Conservation (phyloP, 75 land plant genomes). For the Ceratopteris richardii region DNA sequence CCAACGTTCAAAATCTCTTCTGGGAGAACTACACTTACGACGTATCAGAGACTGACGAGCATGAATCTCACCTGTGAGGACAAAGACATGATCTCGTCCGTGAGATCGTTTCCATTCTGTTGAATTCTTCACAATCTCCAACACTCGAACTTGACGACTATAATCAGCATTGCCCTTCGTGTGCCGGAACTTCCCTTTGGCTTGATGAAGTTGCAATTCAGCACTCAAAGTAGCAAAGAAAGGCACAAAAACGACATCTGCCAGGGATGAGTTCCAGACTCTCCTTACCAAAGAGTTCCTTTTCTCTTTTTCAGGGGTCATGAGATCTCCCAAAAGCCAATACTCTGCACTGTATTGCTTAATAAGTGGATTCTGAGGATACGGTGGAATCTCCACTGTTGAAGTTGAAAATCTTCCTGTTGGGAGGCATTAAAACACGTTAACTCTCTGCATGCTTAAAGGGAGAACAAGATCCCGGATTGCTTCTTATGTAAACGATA, state of each 20-base stretch:
- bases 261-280: slow-evolving; percentile 30
- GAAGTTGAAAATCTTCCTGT: slow-evolving; percentile 13
- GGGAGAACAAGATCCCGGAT: no score
- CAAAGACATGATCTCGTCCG: slow-evolving; percentile 82
- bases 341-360: slow-evolving; percentile 91
- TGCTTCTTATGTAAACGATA: no score
- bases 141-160: slow-evolving; percentile 51
- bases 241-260: slow-evolving; percentile 82
- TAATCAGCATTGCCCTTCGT: slow-evolving; percentile 61
- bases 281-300: slow-evolving; percentile 32
- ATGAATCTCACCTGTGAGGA: slow-evolving; percentile 52
- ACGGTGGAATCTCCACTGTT: slow-evolving; percentile 25
- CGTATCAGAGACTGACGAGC: no score
- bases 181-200: slow-evolving; percentile 48
- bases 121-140: slow-evolving; percentile 44
- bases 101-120: slow-evolving; percentile 64
- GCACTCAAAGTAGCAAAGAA: slow-evolving; percentile 81
- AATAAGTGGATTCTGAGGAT: slow-evolving; percentile 61
- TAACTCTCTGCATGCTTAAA: no score
- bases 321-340: slow-evolving; percentile 64
- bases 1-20: no score
- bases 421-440: slow-evolving; percentile 10
- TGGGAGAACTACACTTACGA: no score
- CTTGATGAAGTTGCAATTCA: slow-evolving; percentile 60
- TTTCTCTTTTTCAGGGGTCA: slow-evolving; percentile 21